Percentiles rank a stretch among this genome's conserved stretches.
These are phyloP conservation scores for Aspergillus sp. DNA, from an alignment of 2,329 filamentous ascomycete species.

Conservation along the genomic window DNA sequence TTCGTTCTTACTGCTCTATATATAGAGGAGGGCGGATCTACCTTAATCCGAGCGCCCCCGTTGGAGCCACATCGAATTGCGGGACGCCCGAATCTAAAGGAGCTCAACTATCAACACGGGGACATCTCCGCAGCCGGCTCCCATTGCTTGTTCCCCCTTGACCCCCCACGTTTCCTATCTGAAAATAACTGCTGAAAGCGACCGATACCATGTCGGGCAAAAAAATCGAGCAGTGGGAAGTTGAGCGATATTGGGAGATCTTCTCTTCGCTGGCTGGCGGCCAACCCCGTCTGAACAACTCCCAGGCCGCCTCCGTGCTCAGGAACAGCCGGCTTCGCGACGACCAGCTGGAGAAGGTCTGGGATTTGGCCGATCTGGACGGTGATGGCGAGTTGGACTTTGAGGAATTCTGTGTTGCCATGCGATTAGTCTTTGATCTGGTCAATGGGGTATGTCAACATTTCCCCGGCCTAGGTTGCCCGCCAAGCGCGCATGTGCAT, in stretches of 20 bases:
- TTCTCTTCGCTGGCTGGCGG: constrained; percentile 68
- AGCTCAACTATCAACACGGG: constrained; percentile 16
- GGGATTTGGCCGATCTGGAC: constrained; percentile 96
- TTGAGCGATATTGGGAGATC: constrained; percentile 79
- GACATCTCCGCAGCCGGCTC: constrained; percentile 2
- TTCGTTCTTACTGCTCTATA: neutral
- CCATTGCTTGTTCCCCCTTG: neutral
- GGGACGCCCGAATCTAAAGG: constrained; percentile 18
- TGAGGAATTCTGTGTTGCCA: constrained; percentile 98
- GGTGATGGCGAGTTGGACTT: constrained; percentile 97
- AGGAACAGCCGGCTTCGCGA: constrained; percentile 72
- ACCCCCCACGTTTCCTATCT: constrained; percentile 5
- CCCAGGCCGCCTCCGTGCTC: constrained; percentile 68
- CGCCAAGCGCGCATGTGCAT: neutral
- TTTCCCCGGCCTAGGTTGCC: neutral
- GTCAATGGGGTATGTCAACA: constrained; percentile 76
- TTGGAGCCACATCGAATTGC: constrained; percentile 14
- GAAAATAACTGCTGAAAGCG: neutral
- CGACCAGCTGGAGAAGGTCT: constrained; percentile 91
- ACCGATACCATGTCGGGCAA: constrained; percentile 38
- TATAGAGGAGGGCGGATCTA: constrained; percentile 23
- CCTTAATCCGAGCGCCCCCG: constrained; percentile 21
- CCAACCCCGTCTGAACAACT: constrained; percentile 65
- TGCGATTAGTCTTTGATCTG: constrained; percentile 96
- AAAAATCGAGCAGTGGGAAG: constrained; percentile 70